A percentile compares a stretch with the other conserved stretches of the same genome.
Evolutionary conservation across 805 yeast species (phyloP).

Genomic region (Spathaspora boniae): DNA sequence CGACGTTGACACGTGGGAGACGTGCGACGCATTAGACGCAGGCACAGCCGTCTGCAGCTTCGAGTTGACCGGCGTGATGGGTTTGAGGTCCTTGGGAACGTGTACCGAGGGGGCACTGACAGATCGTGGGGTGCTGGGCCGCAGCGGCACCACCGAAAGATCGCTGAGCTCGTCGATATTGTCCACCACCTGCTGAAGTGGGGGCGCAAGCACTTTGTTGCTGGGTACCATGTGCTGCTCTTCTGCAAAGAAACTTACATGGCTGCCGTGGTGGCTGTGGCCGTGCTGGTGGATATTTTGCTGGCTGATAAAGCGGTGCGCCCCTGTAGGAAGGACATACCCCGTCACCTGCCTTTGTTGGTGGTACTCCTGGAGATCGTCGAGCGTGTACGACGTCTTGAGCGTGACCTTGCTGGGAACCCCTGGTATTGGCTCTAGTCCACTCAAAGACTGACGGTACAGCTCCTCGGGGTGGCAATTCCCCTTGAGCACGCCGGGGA

Average conservation of each 20-base stretch:
- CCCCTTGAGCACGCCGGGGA: conserved; percentile 31
- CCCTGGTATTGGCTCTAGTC: conserved; percentile 27
- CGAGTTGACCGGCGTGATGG: background rate
- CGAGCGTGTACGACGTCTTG: background rate
- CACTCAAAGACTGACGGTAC: conserved; percentile 17
- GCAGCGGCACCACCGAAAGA: conserved; percentile 6
- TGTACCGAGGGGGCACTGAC: conserved; percentile 41
- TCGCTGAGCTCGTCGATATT: conserved; percentile 29
- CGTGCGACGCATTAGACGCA: conserved; percentile 9
- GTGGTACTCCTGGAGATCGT: conserved; percentile 1
- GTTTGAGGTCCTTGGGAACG: background rate
- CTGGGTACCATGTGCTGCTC: no score
- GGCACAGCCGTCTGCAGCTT: background rate
- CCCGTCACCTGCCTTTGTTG: conserved; percentile 3
- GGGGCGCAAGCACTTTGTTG: no score
- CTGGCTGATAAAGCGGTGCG: background rate
- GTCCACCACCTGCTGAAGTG: no score
- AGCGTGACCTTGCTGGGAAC: background rate
- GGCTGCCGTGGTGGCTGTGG: no score
- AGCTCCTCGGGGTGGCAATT: conserved; percentile 18
- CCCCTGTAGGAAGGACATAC: conserved; percentile 1
- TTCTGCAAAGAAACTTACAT: no score
- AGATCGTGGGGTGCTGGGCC: conserved; percentile 21
- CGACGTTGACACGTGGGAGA: conserved; percentile 13
- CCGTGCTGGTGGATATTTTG: no score